phyloP scores from a whole-genome alignment of 2,329 filamentous ascomycete genomes.

The Arthrobotrys conoides region DNA sequence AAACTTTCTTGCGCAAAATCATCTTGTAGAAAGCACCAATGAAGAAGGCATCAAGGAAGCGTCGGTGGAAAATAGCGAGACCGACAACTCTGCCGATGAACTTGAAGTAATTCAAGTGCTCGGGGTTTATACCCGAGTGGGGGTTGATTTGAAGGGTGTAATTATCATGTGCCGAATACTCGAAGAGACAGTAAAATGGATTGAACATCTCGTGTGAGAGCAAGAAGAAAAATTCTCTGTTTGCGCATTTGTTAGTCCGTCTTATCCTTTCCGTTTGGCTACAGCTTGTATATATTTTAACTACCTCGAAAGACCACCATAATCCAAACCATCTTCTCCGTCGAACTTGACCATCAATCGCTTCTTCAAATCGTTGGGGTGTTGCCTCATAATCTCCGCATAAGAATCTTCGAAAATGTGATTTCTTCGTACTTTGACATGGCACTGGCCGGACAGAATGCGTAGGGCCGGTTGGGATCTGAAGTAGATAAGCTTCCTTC shows the following conservation, averaged over 20 bases:
- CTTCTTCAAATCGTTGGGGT: slow-evolving; percentile 96
- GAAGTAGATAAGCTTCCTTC: slow-evolving; percentile 99
- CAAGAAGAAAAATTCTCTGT: slow-evolving; percentile 97
- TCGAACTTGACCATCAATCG: slow-evolving; percentile 99
- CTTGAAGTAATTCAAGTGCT: slow-evolving; percentile 99
- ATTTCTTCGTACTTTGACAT: slow-evolving; percentile 95
- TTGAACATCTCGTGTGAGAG: slow-evolving; percentile 99
- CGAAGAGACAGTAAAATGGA: slow-evolving; percentile 98
- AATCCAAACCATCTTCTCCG: slow-evolving; percentile 96
- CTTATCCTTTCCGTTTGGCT: neutral
- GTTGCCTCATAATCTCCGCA: slow-evolving; percentile 97
- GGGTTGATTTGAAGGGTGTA: slow-evolving; percentile 99
- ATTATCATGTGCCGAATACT: slow-evolving; percentile 99
- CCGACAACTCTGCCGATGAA: slow-evolving; percentile 98
- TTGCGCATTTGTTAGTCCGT: neutral
- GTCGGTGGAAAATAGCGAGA: slow-evolving; percentile 95
- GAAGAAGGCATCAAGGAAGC: slow-evolving; percentile 98
- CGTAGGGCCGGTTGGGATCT: slow-evolving; percentile 95
- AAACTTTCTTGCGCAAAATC: slow-evolving; percentile 93
- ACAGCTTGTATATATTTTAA: slow-evolving; percentile 1
- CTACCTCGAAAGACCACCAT: slow-evolving; percentile 89
- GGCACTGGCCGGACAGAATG: slow-evolving; percentile 95
- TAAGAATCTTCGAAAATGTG: slow-evolving; percentile 99
- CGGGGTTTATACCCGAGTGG: slow-evolving; percentile 98
- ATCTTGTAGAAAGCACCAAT: slow-evolving; percentile 99